Conservation (phyloP, 495 filamentous ascomycete genomes). For the Penicillium longicatenatum region DNA sequence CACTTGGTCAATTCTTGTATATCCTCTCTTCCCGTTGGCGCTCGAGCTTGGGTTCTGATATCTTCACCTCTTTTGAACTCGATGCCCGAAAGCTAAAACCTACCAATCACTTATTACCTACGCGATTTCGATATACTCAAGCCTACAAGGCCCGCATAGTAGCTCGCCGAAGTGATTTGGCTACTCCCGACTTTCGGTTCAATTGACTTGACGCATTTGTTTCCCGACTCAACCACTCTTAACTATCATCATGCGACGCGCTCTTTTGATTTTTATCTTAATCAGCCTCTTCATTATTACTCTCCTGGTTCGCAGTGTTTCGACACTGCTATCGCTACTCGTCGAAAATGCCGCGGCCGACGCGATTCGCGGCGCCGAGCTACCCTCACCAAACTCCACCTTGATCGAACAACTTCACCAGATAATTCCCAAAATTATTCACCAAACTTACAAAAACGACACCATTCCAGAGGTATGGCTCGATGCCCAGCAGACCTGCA, state of each 20-base stretch:
- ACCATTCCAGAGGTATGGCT: constrained; percentile 75
- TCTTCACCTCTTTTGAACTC: too few species aligned
- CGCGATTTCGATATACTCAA: too few species aligned
- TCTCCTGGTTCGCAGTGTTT: constrained; percentile 62
- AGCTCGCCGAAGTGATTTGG: too few species aligned
- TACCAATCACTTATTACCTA: too few species aligned
- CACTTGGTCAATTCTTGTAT: too few species aligned
- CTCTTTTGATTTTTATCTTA: constrained; percentile 62
- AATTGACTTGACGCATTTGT: too few species aligned
- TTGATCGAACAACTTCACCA: constrained; percentile 60
- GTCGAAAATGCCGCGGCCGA: constrained; percentile 67
- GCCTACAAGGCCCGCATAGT: too few species aligned
- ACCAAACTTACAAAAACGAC: constrained; percentile 83
- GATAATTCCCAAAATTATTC: constrained; percentile 86
- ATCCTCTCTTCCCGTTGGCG: too few species aligned
- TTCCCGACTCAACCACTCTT: too few species aligned
- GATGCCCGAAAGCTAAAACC: too few species aligned
- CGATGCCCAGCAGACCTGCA: constrained; percentile 71
- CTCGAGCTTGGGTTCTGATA: too few species aligned
- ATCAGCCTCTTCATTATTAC: constrained; percentile 60
- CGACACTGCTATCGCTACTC: constrained; percentile 61
- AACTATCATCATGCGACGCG: constrained; percentile 60
- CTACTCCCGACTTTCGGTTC: too few species aligned
- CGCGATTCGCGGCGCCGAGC: constrained; percentile 63
- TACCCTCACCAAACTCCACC: constrained; percentile 65